Base-by-base conservation (phyloP, 2,329 filamentous ascomycete genomes). In the Hypoxylon sp. region DNA sequence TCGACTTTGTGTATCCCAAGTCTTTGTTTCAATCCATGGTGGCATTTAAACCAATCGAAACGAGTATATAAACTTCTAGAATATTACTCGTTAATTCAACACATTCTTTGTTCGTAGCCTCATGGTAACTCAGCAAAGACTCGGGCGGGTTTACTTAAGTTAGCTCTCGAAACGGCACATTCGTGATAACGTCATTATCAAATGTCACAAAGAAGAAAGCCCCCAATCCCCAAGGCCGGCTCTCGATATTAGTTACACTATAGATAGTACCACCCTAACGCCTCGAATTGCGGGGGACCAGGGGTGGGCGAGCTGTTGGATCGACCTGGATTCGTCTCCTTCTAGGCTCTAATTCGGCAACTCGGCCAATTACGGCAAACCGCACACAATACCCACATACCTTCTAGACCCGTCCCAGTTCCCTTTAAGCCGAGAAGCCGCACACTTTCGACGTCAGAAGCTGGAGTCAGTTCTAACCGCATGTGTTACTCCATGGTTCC, bases 341-440 rank as follows among this genome's bases (percentile, higher is more conserved):
- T 58, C 30, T 38, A 46, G 46, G 49, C 61, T 67, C 68, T 70
- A 66, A 70, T 71, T 77, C 82, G 82, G 83, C 75, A 82, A 79
- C 79, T 83, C 79, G 82, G 80, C 80, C 82, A 83, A 83, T 82
- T 77, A 79, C 77, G 79, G 80, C 76, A 77, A 76, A 71, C 64
- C 49, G 67, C 63, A 65, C 60, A 46, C 45, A 68, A 13, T 61
- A 58, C 53, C 59, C 60, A 38, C 53, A 61, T 53, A 21, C n/a
- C 51, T 60, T 69, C 57, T 48, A 63, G 73, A 56, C 71, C 68
- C 63, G 71, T 9, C 28, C 67, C 72, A 64, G 56, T 63, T 74
- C 75, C 79, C 79, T 74, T 81, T 80, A 75, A 79, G 75, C 79
- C 79, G 79, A 80, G 70, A 69, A 70, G 68, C 71, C 59, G 55